Percentiles rank a stretch among this genome's conserved stretches.
Evolutionary conservation across 306 rosid species (phyloP).

Genomic region (Gastrolobium bilobum): DNA sequence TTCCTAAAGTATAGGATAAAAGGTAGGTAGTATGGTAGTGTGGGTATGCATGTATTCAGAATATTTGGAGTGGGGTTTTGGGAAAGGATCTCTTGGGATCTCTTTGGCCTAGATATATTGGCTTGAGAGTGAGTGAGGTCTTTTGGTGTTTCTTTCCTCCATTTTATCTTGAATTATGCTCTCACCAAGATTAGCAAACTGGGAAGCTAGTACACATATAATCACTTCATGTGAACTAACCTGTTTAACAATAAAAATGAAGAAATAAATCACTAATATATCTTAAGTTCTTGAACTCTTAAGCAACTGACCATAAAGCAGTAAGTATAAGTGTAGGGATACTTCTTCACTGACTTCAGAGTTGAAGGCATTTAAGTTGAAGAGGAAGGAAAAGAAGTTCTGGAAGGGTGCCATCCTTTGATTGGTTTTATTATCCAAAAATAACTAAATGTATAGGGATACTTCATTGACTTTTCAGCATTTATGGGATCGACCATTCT

Average conservation of each 20-base stretch:
- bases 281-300: conserved; percentile 21
- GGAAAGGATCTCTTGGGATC: too few relatives aligned
- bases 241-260: conserved; percentile 56
- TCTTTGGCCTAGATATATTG: too few relatives aligned
- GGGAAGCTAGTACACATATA: conserved; percentile 91
- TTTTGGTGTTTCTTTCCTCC: too few relatives aligned
- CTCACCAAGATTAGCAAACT: conserved; percentile 96
- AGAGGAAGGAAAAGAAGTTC: not conserved
- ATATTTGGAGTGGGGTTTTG: too few relatives aligned
- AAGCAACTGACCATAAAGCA: conserved; percentile 5
- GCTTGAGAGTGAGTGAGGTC: too few relatives aligned
- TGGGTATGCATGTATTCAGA: too few relatives aligned
- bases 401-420: not conserved
- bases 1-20: too few relatives aligned
- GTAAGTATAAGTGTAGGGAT: not conserved
- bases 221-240: conserved; percentile 67
- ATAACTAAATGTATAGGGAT: conserved; percentile 19
- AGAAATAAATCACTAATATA: conserved; percentile 18
- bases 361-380: conserved; percentile 5
- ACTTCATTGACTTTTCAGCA: conserved; percentile 3
- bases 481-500: not conserved
- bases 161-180: too few relatives aligned
- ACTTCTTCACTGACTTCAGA: not conserved
- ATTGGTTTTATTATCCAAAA: conserved; percentile 20
- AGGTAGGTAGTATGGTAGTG: too few relatives aligned